Conservation (phyloP, 2,329 filamentous ascomycete genomes). For the Thelonectria olida region DNA sequence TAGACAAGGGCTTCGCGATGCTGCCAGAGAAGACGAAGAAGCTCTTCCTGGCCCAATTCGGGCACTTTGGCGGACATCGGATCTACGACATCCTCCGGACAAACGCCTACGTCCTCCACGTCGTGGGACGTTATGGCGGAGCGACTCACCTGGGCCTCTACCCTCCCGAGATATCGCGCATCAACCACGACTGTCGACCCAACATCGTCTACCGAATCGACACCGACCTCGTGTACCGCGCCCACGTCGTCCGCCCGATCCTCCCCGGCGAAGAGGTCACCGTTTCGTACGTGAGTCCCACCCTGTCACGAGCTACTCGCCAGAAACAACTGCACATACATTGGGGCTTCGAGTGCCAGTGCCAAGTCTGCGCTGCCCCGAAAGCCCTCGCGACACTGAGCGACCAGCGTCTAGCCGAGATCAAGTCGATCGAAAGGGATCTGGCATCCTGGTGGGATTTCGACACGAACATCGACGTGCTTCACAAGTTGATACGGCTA, state of each 20-base stretch:
- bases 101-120: slow-evolving; percentile 8
- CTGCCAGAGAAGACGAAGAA: not conserved
- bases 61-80: not conserved
- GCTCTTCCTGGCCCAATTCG: not conserved
- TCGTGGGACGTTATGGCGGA: no score
- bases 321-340: not conserved
- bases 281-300: slow-evolving; percentile 8
- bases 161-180: not conserved
- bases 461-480: not conserved
- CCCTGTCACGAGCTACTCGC: not conserved
- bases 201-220: slow-evolving; percentile 15
- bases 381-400: not conserved
- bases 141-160: slow-evolving; percentile 4
- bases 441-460: not conserved
- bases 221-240: not conserved
- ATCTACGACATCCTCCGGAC: slow-evolving; percentile 6
- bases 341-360: slow-evolving; percentile 12
- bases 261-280: slow-evolving; percentile 11
- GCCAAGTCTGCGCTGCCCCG: not conserved
- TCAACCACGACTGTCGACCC: slow-evolving; percentile 17
- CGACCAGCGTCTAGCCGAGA: not conserved
- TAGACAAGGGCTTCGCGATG: not conserved
- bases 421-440: not conserved
- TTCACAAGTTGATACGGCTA: not conserved
- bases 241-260: not conserved